Base-by-base conservation (phyloP, 2,329 filamentous ascomycete genomes). In the Xylariaceae sp. region DNA sequence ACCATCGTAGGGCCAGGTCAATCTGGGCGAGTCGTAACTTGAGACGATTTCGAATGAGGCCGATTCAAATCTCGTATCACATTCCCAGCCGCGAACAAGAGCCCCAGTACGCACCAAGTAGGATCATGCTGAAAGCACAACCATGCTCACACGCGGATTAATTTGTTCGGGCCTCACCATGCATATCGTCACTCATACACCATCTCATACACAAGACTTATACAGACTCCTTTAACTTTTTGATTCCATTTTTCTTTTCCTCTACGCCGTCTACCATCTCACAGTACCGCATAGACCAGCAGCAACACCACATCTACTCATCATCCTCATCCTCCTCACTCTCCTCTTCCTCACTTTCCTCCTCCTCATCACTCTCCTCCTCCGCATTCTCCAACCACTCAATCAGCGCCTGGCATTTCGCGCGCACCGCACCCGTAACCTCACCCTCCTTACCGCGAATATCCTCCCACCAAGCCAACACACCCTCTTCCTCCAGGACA, bases 381-480 rank as follows among this genome's bases (percentile, higher is more conserved):
- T 88, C 85, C 1, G 89, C 89, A 70, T 92, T 87, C 69, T 88
- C 88, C 67, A 93, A 74, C 86, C 92, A 90, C 69, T 95, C 90
- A 50, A 97, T 86, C 73, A 97, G 84, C 55, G 87, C 85, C 68
- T 85, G 80, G 59, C 89, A 91, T 76, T 89, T 89, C 61, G 83
- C 83, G 72, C 87, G 87, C 13, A 97, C 84, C 53, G 77, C 82
- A 60, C 75, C 75, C 86, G 97, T 84, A 56, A 83, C 82, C 57
- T 89, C 88, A 11, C 80, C 85, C 57, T 85, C 86, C 23, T 76
- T 81, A 4, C 88, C 87, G 68, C 86, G 74, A 52, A 82, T 80
- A 72, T 96, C 88, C 17, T 80, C 83, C 92, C 92, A 97, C 94
- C 94, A 99, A 52, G 83, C 82, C 68, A 93, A 77, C 65, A 96